phyloP scores from a whole-genome alignment of 148 eudicot genomes.

The Nepenthes mirabilis region DNA sequence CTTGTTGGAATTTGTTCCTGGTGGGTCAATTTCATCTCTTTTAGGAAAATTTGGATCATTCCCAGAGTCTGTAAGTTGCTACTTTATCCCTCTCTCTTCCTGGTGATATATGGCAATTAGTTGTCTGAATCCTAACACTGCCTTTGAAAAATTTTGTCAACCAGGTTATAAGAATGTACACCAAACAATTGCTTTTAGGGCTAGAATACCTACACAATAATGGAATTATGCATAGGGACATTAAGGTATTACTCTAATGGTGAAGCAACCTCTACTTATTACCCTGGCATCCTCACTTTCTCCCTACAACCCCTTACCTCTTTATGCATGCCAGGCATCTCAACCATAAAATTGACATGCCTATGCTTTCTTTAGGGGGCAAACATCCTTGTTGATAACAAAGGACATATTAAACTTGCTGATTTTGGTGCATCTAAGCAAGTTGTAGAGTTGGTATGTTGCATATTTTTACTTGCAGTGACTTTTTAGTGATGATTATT shows the following conservation, averaged over 20 bases:
- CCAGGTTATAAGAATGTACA: constrained; percentile 79
- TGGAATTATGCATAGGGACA: constrained; percentile 87
- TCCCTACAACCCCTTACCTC: not conserved
- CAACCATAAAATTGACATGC: not conserved
- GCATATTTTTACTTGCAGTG: not conserved
- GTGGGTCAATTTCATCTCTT: constrained; percentile 94
- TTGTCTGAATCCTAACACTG: not conserved
- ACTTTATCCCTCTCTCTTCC: not conserved
- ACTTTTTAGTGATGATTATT: not conserved
- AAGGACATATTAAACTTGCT: constrained; percentile 89
- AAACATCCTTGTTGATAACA: constrained; percentile 92
- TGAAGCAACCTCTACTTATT: not conserved
- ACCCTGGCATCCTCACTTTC: not conserved
- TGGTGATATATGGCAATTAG: not conserved
- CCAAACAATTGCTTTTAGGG: constrained; percentile 63
- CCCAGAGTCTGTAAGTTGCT: constrained; percentile 63
- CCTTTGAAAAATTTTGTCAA: constrained; percentile 2
- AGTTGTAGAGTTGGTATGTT: constrained; percentile 83
- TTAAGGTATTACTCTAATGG: constrained; percentile 36
- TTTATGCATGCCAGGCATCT: not conserved
- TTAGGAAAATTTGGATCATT: constrained; percentile 92
- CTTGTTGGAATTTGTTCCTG: constrained; percentile 87
- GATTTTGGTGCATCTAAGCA: constrained; percentile 99
- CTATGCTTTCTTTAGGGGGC: constrained; percentile 51
- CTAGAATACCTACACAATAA: constrained; percentile 69